These are phyloP conservation scores for Podaxis sp. DNA, from an alignment of 768 basidiomycete species.

Conservation along the genomic window DNA sequence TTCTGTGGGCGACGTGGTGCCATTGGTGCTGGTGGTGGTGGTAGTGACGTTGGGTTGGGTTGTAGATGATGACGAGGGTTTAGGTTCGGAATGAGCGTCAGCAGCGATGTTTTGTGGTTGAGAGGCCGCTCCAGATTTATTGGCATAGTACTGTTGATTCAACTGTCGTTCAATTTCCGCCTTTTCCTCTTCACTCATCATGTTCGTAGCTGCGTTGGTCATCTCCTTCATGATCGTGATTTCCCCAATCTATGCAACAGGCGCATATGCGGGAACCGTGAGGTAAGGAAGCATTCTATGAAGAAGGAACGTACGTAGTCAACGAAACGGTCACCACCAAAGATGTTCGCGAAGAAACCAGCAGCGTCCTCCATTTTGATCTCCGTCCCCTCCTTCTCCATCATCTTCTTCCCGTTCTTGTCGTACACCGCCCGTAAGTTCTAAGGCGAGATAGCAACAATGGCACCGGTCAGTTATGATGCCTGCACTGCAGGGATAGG, in stretches of 20 bases:
- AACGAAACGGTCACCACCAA: slow-evolving; percentile 89
- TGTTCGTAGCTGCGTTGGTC: slow-evolving; percentile 79
- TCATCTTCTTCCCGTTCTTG: slow-evolving; percentile 91
- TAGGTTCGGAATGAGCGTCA: slow-evolving; percentile 13
- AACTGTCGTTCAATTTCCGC: slow-evolving; percentile 76
- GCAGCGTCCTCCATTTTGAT: slow-evolving; percentile 87
- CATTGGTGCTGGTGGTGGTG: slow-evolving; percentile 6
- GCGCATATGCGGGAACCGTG: not conserved
- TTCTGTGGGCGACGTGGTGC: slow-evolving; percentile 10
- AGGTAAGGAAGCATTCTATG: not conserved
- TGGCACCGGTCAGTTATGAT: not conserved
- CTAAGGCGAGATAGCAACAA: slow-evolving; percentile 31
- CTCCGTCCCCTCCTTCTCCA: slow-evolving; percentile 71
- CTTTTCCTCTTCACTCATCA: slow-evolving; percentile 92
- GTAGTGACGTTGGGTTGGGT: not conserved
- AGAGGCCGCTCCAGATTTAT: slow-evolving; percentile 9
- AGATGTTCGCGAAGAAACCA: slow-evolving; percentile 93
- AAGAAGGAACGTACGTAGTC: slow-evolving; percentile 71
- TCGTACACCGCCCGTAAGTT: slow-evolving; percentile 91
- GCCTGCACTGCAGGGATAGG: slow-evolving; percentile 2
- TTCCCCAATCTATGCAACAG: slow-evolving; percentile 78
- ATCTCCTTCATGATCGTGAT: slow-evolving; percentile 95
- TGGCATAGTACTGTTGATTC: slow-evolving; percentile 37
- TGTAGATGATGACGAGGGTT: slow-evolving; percentile 15
- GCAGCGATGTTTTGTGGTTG: slow-evolving; percentile 8